Evolutionary conservation across 345 rosid species (phyloP), one percentile per base, ranked within the genome.

Genomic region (Citrus unshiu): DNA sequence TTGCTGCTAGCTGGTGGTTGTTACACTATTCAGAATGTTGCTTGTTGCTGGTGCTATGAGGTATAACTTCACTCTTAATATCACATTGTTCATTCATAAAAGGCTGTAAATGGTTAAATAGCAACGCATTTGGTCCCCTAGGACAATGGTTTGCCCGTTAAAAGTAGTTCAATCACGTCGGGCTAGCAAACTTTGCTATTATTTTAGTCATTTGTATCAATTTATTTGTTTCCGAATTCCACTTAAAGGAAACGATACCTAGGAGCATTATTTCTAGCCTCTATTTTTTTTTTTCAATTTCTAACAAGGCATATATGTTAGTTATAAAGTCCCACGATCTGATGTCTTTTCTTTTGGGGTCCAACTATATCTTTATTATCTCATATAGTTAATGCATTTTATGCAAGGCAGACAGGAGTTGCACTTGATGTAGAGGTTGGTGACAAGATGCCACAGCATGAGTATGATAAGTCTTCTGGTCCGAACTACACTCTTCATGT

Each of bases 11-110:
- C 90, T 35, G 93, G 93, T 61, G 93, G 93, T 39, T 91, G 93
- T 73, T 90, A 90, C 64, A 88, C 90, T 25, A 86, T 90, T 71
- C 85, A 90, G 39, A 90, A 88, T 78, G 93, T 90, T 58, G 93
- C 93, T 59, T 88, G 93, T 32, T 88, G 93, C 83, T 88, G 91
- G 93, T 90, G 93, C 87, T 86, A 86, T 29, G 91, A 84, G 93
- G 93, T 85, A 81, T 22, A 4, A 7, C 21, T 25, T 70, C 18
- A 35, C 37, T 79, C 29, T 51, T 39, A 24, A 30, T 27, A 46
- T 22, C 35, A 65, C 40, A 35, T 43, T 35, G 6, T 63, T 70
- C 30, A 32, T 43, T 56, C 34, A 63, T 67, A 27, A 10, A 29
- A 65, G 25, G 34, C 58, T 30, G 6, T 22, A 46, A 57, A 56